These are phyloP conservation scores for Zarea fungicola DNA, from an alignment of 2,329 filamentous ascomycete species.

Conservation along the genomic window DNA sequence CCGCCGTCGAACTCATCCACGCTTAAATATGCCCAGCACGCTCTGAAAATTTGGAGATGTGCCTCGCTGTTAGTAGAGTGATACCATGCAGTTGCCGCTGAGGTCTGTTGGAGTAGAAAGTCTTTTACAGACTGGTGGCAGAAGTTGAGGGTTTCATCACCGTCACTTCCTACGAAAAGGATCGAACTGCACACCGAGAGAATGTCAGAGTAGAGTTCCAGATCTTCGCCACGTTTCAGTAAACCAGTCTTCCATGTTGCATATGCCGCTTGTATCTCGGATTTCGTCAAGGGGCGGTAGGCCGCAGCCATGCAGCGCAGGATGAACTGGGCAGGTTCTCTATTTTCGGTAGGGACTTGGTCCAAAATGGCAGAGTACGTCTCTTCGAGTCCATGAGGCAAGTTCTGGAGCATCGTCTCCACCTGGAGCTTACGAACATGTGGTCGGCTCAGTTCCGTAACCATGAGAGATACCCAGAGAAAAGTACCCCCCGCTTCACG, in stretches of 20 bases:
- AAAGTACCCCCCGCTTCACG: conserved; percentile 10
- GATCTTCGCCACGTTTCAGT: background rate
- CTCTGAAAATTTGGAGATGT: conserved; percentile 8
- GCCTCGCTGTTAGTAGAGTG: conserved; percentile 1
- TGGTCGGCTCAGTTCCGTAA: conserved; percentile 25
- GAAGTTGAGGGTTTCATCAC: conserved; percentile 13
- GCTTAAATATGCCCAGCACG: conserved; percentile 10
- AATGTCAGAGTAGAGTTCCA: conserved; percentile 11
- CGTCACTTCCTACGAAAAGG: background rate
- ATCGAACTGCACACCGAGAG: conserved; percentile 9
- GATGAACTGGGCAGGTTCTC: conserved; percentile 9
- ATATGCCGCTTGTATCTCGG: conserved; percentile 5
- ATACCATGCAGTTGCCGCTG: conserved; percentile 3
- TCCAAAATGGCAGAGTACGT: conserved; percentile 12
- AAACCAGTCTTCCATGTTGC: conserved; percentile 6
- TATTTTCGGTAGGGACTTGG: background rate
- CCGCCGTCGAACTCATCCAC: background rate
- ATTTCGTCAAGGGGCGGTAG: conserved; percentile 6
- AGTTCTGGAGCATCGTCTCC: conserved; percentile 3
- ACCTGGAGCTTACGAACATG: conserved; percentile 14
- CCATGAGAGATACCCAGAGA: conserved; percentile 12
- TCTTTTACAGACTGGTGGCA: conserved; percentile 15
- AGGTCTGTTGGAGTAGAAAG: conserved; percentile 5
- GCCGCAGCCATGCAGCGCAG: conserved; percentile 11
- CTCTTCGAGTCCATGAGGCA: conserved; percentile 12